phyloP scores from a whole-genome alignment of 2,329 filamentous ascomycete genomes.

The Sporothrix mexicana region DNA sequence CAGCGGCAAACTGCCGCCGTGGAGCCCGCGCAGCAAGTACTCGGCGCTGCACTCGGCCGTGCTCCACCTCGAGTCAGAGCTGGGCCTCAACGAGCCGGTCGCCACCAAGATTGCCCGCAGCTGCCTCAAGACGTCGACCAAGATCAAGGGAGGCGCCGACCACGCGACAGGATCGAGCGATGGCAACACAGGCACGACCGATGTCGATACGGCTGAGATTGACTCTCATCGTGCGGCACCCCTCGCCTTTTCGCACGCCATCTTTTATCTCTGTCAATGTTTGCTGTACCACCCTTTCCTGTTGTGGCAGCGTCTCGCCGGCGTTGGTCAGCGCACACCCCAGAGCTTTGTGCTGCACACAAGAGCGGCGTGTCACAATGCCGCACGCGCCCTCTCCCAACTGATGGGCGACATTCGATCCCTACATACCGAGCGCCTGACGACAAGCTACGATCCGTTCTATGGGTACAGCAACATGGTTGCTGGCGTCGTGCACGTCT shows the following conservation, averaged over 20 bases:
- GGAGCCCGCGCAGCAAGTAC: conserved; percentile 2
- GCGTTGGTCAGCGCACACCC: neutral
- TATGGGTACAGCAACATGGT: neutral
- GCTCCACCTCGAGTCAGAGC: neutral
- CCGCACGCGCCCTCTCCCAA: neutral
- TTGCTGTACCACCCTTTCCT: neutral
- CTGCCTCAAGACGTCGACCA: neutral
- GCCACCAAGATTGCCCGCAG: neutral
- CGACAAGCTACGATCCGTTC: neutral
- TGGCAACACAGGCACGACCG: neutral
- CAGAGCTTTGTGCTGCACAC: neutral
- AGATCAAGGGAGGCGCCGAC: neutral
- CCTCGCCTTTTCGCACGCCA: neutral
- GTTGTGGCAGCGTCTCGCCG: neutral
- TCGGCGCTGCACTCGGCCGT: neutral
- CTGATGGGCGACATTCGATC: neutral
- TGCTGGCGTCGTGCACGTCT: neutral
- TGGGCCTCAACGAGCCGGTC: neutral
- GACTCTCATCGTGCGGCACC: neutral
- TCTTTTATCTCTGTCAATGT: neutral
- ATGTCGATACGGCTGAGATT: neutral
- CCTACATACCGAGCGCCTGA: neutral
- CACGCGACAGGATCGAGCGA: too few species aligned
- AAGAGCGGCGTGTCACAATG: neutral
- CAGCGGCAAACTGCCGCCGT: neutral